Percentiles rank a stretch among this genome's conserved stretches.
These are phyloP conservation scores for Penicillium olsonii DNA, from an alignment of 2,329 filamentous ascomycete genomes.

Conservation along the genomic window DNA sequence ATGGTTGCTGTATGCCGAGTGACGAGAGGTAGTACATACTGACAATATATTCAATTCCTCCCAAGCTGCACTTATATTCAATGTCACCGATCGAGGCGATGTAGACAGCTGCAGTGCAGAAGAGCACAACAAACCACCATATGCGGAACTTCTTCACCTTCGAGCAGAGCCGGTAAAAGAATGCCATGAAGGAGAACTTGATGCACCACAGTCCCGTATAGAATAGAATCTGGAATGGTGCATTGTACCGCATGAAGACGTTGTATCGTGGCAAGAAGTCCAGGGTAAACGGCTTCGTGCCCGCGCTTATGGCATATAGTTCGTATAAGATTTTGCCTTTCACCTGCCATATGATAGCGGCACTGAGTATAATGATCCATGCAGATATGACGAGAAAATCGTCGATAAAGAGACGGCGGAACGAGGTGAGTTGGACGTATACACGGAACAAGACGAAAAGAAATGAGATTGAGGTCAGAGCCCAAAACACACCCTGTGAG, in stretches of 20 bases:
- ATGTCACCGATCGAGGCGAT: conserved; percentile 16
- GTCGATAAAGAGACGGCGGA: conserved; percentile 17
- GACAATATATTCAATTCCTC: conserved; percentile 12
- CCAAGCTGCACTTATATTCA: conserved; percentile 20
- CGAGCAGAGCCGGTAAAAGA: conserved; percentile 18
- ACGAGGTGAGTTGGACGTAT: conserved; percentile 9
- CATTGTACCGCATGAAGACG: conserved; percentile 14
- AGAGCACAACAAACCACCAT: conserved; percentile 21
- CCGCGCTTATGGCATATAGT: conserved; percentile 9
- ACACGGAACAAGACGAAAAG: conserved; percentile 14
- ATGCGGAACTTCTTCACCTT: conserved; percentile 16
- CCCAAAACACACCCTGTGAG: conserved; percentile 12
- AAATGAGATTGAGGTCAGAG: conserved; percentile 13
- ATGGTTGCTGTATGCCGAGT: too few relatives aligned
- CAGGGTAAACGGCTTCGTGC: conserved; percentile 2
- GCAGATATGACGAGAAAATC: conserved; percentile 15
- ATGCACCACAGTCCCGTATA: conserved; percentile 18
- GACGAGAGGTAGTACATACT: too few relatives aligned
- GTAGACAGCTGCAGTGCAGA: conserved; percentile 10
- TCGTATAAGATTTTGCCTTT: conserved; percentile 14
- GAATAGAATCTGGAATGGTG: conserved; percentile 17
- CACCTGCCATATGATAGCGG: conserved; percentile 18
- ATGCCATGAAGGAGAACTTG: conserved; percentile 20
- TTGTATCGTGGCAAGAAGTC: conserved; percentile 10
- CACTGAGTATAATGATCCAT: conserved; percentile 19